A percentile compares a stretch with the other conserved stretches of the same genome.
These are phyloP conservation scores for Adansonia digitata DNA, from an alignment of 345 rosid species.

Conservation along the genomic window DNA sequence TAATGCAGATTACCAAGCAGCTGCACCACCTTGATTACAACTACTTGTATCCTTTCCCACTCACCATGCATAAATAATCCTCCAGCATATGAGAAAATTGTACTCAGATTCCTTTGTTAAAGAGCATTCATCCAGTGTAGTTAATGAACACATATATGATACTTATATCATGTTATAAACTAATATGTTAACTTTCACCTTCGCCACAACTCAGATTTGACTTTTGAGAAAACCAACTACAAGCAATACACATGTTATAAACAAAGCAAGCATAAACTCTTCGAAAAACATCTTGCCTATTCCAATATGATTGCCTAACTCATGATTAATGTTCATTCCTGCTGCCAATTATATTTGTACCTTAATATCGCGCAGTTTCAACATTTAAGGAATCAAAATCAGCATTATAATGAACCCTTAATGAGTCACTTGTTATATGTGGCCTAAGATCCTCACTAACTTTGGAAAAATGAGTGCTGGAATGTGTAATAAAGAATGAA, in stretches of 20 bases:
- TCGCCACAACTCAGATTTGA: neutral
- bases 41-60: neutral
- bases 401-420: conserved; percentile 15
- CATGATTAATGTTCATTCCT: neutral
- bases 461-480: neutral
- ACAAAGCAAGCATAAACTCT: neutral
- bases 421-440: neutral
- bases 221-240: neutral
- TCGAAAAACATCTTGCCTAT: neutral
- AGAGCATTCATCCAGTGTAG: neutral
- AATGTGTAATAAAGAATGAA: neutral
- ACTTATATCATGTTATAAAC: neutral
- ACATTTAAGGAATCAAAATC: neutral
- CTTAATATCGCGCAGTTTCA: neutral
- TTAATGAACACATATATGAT: neutral
- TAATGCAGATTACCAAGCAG: neutral
- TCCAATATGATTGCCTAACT: neutral
- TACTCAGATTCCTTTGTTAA: neutral
- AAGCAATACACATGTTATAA: neutral
- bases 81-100: neutral
- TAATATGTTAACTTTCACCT: neutral
- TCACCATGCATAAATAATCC: neutral
- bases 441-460: neutral
- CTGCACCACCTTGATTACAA: neutral
- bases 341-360: neutral